Base-by-base conservation (phyloP, 306 rosid genomes). In the Quercus engelmannii region DNA sequence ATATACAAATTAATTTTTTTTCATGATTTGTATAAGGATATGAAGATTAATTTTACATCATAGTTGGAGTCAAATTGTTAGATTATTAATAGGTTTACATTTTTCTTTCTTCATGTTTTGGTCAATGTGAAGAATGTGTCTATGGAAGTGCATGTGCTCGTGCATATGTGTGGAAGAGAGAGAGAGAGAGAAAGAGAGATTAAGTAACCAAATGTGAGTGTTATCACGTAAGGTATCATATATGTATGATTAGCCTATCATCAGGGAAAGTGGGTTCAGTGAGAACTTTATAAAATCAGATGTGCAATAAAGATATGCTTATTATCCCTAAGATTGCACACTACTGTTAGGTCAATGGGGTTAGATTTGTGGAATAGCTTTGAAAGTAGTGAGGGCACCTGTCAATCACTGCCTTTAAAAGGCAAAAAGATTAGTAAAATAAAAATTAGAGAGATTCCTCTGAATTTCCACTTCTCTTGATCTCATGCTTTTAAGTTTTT, bases 391-490 rank as follows among this genome's bases (percentile, higher is more conserved):
- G 73, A 64, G 71, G 79, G 65, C 84, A 83, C 71, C 74, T 78
- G 83, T 85, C 75, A 41, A 78, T 79, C 79, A 79, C 71, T 77
- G 85, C 81, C 80, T 83, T 85, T 63, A 73, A 72, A 83, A 85
- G 55, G 84, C 78, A 41, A 70, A 46, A 77, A 80, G 73, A 67
- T 86, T 20, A 83, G 75, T 74, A 33, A 78, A 81, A 41, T 62
- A 2, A 84, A 2, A 84, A 86, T 62, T 19, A 54, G 41, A 87
- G 41, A 87, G 86, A 88, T 87, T 89, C 95, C 87, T 81, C 83
- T 76, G 86, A 80, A 79, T 87, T 89, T 77, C 85, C 89, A 67
- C 84, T 83, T 74, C 77, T 69, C 82, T 69, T 13, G 18, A 51
- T 51, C 19, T 49, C 25, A 25, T 72, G 21, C 31, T 28, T 63